These are phyloP conservation scores for Xylaria polymorpha DNA, from an alignment of 2,329 filamentous ascomycete genomes.

Conservation along the genomic window DNA sequence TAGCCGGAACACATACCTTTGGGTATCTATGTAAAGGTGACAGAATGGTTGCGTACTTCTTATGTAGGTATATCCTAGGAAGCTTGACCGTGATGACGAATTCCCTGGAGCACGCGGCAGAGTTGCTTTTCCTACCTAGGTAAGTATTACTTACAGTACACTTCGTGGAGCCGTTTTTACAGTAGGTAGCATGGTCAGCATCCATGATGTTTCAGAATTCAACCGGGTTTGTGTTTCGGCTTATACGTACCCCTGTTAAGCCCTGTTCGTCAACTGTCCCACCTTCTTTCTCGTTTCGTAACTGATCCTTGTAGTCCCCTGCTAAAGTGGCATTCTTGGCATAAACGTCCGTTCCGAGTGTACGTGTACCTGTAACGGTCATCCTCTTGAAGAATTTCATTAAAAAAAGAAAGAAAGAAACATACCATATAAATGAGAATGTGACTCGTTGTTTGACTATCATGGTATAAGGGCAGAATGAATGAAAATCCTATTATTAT, in stretches of 20 bases:
- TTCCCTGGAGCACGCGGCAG: neutral
- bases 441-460: neutral
- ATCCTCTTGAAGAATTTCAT: constrained; percentile 4
- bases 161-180: neutral
- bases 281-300: constrained; percentile 29
- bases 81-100: neutral
- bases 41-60: neutral
- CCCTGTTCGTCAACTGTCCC: constrained; percentile 1
- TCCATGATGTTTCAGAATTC: constrained; percentile 30
- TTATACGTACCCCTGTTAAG: constrained; percentile 22
- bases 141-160: too few relatives aligned
- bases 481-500: neutral
- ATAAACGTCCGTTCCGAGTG: constrained; percentile 1
- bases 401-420: neutral
- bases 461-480: neutral
- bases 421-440: neutral
- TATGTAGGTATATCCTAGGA: too few relatives aligned
- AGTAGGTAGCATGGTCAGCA: constrained; percentile 8
- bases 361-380: neutral
- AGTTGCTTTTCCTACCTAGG: neutral
- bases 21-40: too few relatives aligned
- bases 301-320: constrained; percentile 24
- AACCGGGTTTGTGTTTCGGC: constrained; percentile 28
- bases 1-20: too few relatives aligned
- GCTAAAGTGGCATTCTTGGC: constrained; percentile 30